Evolutionary conservation across 768 basidiomycete species (phyloP), one percentile per base, ranked within the genome.

Genomic region (Calocera viscosa): DNA sequence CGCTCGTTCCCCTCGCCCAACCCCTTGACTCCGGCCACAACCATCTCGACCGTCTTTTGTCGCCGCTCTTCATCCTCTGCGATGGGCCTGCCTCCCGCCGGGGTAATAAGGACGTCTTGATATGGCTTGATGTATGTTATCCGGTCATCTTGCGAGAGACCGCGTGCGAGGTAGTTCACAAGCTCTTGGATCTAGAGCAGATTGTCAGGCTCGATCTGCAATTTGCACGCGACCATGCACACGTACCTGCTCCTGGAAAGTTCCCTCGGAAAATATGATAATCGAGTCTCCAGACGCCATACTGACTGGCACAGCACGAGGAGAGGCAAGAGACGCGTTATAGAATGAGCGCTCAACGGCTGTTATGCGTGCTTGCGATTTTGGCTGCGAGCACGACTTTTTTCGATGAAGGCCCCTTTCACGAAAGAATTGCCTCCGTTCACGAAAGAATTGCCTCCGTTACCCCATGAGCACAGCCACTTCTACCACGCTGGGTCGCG

Each of bases 241-340:
- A 49, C 49, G 26, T 64, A 89, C 90, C 84, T 91, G 89, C 76
- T 94, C 91, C 74, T 88, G 86, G 71, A 89, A 92, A 1, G 90
- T 91, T 64, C 91, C 91, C 77, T 94, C 91, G 22, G 88, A 86
- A 73, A 91, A 92, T 70, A 92, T 84, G 68, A 90, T 86, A 67
- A 92, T 80, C 41, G 89, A 88, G 78, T 91, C 90, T 71, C 87
- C 80, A 70, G 74, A 76, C 67, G 84, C 77, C 88, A 91, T 90
- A 72, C 78, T 78, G 64, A 47, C 43, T 3, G 19, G 5, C 8
- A 24, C 28, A 30, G 24, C 53, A 19, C 43, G 19, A 47, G 7
- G 7, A 7, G 3, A 19, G 7, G 19, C 16, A 47, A 19, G 19
- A 60, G 5, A 16, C 53, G 30, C 14, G 26, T 2, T 11, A 60